Evolutionary conservation across 768 basidiomycete genomes (phyloP).

Genomic region (Pisolithus orientalis): DNA sequence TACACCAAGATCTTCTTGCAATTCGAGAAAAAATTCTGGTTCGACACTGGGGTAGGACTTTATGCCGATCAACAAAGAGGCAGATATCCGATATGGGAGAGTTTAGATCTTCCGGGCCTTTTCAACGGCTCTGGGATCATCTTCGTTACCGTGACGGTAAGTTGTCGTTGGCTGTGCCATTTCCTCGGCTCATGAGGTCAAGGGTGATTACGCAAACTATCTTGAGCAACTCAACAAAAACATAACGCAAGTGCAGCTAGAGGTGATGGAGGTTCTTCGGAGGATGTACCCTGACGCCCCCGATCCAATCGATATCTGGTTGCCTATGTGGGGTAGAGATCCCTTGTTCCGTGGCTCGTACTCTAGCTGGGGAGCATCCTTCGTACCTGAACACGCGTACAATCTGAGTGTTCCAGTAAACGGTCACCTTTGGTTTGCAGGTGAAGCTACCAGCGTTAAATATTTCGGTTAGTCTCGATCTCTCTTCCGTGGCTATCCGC

Average conservation of each 20-base stretch:
- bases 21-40: slow-evolving; percentile 59
- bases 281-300: slow-evolving; percentile 55
- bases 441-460: slow-evolving; percentile 49
- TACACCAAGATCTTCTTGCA: slow-evolving; percentile 68
- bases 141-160: too few species aligned
- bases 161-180: too few species aligned
- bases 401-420: slow-evolving; percentile 52
- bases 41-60: slow-evolving; percentile 42
- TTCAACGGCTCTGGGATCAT: too few species aligned
- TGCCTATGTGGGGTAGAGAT: slow-evolving; percentile 49
- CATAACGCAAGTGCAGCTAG: slow-evolving; percentile 38
- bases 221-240: slow-evolving; percentile 42
- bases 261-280: slow-evolving; percentile 52
- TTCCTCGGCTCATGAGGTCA: neutral
- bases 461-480: slow-evolving; percentile 47
- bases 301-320: slow-evolving; percentile 48
- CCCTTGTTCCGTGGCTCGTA: slow-evolving; percentile 43
- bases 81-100: slow-evolving; percentile 64
- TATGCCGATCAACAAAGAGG: slow-evolving; percentile 56
- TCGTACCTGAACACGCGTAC: slow-evolving; percentile 44
- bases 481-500: neutral
- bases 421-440: slow-evolving; percentile 52
- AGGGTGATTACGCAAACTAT: slow-evolving; percentile 59
- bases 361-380: slow-evolving; percentile 65
- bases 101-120: slow-evolving; percentile 20